Conservation (phyloP, 1,139 yeast genomes). For the Diutina sp. region DNA sequence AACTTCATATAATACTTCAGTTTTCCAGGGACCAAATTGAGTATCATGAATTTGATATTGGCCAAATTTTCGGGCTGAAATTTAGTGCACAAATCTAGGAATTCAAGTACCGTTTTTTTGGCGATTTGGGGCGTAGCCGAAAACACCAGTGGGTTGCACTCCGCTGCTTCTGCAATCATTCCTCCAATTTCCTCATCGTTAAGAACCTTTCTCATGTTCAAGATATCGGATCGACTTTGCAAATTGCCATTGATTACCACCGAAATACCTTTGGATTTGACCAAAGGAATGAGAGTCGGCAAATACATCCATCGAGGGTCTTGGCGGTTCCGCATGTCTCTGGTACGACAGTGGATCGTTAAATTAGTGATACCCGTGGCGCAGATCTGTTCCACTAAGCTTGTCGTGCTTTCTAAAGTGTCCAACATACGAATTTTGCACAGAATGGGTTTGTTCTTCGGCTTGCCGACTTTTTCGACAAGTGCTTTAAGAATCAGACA, state of each 20-base stretch:
- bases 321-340: conserved; percentile 83
- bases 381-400: conserved; percentile 50
- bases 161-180: conserved; percentile 92
- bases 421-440: conserved; percentile 78
- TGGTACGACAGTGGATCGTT: conserved; percentile 85
- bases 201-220: conserved; percentile 35
- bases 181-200: conserved; percentile 55
- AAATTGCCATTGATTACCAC: conserved; percentile 78
- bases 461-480: conserved; percentile 71
- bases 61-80: conserved; percentile 34
- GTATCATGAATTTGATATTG: conserved; percentile 70
- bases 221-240: conserved; percentile 39
- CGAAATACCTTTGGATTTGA: conserved; percentile 52
- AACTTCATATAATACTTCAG: conserved; percentile 45
- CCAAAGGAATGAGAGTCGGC: conserved; percentile 45
- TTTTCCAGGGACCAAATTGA: conserved; percentile 74
- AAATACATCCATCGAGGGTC: conserved; percentile 60
- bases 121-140: conserved; percentile 35
- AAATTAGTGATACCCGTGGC: conserved; percentile 73
- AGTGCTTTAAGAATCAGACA: conserved; percentile 53
- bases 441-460: conserved; percentile 67
- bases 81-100: conserved; percentile 30
- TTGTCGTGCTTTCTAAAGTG: conserved; percentile 41
- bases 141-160: conserved; percentile 74
- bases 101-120: conserved; percentile 42